A percentile compares a stretch with the other conserved stretches of the same genome.
phyloP scores from a whole-genome alignment of 1,284 basidiomycete genomes.

The Pseudozyma sp. region DNA sequence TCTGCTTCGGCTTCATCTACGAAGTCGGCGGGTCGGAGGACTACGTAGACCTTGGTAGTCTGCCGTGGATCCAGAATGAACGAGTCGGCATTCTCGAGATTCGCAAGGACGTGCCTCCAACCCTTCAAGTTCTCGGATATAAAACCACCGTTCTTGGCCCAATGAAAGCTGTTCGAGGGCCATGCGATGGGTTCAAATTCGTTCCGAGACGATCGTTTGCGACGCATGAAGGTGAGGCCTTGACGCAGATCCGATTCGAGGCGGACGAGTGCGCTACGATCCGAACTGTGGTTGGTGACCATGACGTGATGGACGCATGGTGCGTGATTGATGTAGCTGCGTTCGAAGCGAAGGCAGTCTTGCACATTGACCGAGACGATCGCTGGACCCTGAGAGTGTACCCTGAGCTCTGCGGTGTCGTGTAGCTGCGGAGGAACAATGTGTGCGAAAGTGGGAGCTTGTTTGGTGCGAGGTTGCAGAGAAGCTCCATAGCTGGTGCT shows the following conservation, averaged over 20 bases:
- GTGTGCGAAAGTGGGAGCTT: conserved; percentile 17
- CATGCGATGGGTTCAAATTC: conserved; percentile 44
- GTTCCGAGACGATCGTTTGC: conserved; percentile 49
- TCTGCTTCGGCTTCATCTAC: conserved; percentile 43
- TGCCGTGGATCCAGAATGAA: conserved; percentile 56
- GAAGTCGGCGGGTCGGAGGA: conserved; percentile 53
- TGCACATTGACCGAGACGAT: conserved; percentile 36
- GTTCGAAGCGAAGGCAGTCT: conserved; percentile 46
- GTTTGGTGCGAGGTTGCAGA: conserved; percentile 22
- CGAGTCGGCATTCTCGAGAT: conserved; percentile 56
- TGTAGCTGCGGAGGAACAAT: conserved; percentile 31
- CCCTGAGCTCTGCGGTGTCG: conserved; percentile 32
- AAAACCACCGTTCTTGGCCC: conserved; percentile 61
- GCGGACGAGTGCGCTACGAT: conserved; percentile 48
- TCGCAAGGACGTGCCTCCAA: conserved; percentile 62
- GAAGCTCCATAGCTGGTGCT: conserved; percentile 34
- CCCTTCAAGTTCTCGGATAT: conserved; percentile 57
- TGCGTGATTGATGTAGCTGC: conserved; percentile 62
- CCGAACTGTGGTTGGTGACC: conserved; percentile 42
- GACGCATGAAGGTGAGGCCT: conserved; percentile 56
- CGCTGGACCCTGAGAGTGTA: conserved; percentile 33
- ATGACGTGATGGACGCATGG: conserved; percentile 52
- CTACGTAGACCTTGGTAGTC: conserved; percentile 54
- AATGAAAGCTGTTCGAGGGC: conserved; percentile 60
- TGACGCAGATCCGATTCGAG: conserved; percentile 55